These are phyloP conservation scores for Aspergillus luchuensis DNA, from an alignment of 2,329 filamentous ascomycete species.

Conservation along the genomic window DNA sequence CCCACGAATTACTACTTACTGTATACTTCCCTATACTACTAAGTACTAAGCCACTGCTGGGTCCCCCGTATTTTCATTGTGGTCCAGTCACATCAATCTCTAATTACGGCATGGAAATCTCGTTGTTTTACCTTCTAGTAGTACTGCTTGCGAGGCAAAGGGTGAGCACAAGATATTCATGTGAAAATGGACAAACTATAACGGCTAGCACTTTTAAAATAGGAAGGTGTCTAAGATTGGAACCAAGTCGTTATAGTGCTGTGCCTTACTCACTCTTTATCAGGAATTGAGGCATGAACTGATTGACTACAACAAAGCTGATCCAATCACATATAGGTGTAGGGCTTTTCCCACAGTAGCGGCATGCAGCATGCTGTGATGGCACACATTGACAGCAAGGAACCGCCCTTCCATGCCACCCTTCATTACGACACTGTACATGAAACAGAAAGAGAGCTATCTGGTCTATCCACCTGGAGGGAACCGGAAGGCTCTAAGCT, in stretches of 20 bases:
- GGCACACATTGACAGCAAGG: not conserved
- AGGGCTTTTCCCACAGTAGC: not conserved
- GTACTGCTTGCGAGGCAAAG: too few relatives aligned
- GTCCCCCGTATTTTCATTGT: not conserved
- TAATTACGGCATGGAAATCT: too few relatives aligned
- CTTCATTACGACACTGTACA: conserved; percentile 4
- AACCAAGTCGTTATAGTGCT: not conserved
- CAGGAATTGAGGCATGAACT: not conserved
- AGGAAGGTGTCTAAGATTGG: not conserved
- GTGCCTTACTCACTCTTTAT: too few relatives aligned
- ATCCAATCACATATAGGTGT: not conserved
- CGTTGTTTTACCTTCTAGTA: too few relatives aligned
- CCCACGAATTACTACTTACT: not conserved
- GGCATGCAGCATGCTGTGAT: not conserved
- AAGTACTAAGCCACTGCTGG: not conserved
- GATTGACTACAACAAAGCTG: not conserved
- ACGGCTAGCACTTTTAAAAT: not conserved
- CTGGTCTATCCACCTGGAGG: not conserved
- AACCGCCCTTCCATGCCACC: not conserved
- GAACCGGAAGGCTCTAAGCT: not conserved
- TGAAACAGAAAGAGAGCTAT: not conserved
- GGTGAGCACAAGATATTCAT: too few relatives aligned
- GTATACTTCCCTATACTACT: too few relatives aligned
- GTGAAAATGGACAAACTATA: too few relatives aligned
- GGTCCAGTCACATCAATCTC: not conserved